These are phyloP conservation scores for Reutealis trisperma DNA, from an alignment of 345 rosid genomes.

Conservation along the genomic window DNA sequence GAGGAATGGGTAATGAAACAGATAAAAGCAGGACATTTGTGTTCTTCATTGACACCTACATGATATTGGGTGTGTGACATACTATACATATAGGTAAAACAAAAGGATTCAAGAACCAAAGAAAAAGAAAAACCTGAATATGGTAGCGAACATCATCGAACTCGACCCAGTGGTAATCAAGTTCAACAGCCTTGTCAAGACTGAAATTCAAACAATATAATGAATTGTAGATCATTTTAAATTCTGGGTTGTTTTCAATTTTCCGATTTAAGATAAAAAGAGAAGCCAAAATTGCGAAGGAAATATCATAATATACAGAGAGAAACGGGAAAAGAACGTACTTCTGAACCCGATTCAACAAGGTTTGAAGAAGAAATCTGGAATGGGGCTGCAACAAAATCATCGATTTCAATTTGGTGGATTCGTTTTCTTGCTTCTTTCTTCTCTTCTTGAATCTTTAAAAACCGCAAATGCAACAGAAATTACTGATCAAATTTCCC, in stretches of 20 bases:
- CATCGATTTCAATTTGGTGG: conserved; percentile 45
- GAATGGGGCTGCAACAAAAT: conserved; percentile 88
- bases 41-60: conserved; percentile 86
- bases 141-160: conserved; percentile 94
- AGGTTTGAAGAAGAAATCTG: conserved; percentile 86
- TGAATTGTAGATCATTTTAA: not conserved
- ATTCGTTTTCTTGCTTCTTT: not conserved
- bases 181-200: conserved; percentile 83
- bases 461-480: conserved; percentile 2
- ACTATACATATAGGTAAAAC: not conserved
- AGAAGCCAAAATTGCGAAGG: not conserved
- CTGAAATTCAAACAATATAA: conserved; percentile 38
- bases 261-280: conserved; percentile 4
- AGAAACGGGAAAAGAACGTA: conserved; percentile 26
- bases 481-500: not conserved
- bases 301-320: not conserved
- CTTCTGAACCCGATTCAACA: conserved; percentile 76
- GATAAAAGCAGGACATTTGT: conserved; percentile 70
- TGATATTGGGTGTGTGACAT: not conserved
- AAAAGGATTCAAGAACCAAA: not conserved
- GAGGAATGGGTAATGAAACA: conserved; percentile 83
- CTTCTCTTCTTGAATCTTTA: not conserved
- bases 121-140: conserved; percentile 57
- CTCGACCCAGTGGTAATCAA: conserved; percentile 93
- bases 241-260: not conserved